Base-by-base conservation (phyloP, 768 basidiomycete genomes). In the Sistotremastrum niveocremeum region DNA sequence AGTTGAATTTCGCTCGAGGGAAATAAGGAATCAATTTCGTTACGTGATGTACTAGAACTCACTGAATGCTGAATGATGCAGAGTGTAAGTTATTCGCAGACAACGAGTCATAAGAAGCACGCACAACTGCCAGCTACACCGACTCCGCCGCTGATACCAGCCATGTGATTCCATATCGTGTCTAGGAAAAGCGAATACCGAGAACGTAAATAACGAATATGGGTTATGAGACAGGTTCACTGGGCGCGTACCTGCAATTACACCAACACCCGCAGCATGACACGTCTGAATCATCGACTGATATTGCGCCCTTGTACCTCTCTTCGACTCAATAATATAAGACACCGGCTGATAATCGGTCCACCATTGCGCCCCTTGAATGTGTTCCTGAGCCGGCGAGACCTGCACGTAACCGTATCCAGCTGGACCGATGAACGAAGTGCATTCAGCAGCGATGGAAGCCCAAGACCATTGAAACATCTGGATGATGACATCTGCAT, bases 281-380 rank as follows among this genome's bases (percentile, higher is more conserved):
- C 76, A 77, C 0, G 70, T 54, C 2, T 55, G 50, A 20, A 77
- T 56, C 76, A 79, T 70, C 41, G 57, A 59, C 9, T 58, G 49
- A 48, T 60, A 81, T 49, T 81, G 76, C 3, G 57, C 48, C 9
- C 76, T 67, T 51, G 74, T 66, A 4, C 81, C 81, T 1, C 77
- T 75, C 57, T 82, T 83, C 0, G 78, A 80, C 1, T 69, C 77
- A 41, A 82, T 56, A 7, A 46, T 79, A 55, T 82, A 81, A 1
- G 79, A 81, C 0, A 80, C 78, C 3, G 76, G 73, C 49, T 73
- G 81, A 53, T 84, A 82, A 55, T 81, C 80, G 0, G 80, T 82
- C 80, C 80, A 83, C 81, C 81, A 83, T 53, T 80, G 69, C 2
- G 62, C 7, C 4, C 79, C 80, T 9, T 60, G 52, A 38, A 81